Percentiles rank a stretch among this genome's conserved stretches.
Evolutionary conservation across 2,329 filamentous ascomycete genomes (phyloP).

Genomic region (Xylariaceae sp.): DNA sequence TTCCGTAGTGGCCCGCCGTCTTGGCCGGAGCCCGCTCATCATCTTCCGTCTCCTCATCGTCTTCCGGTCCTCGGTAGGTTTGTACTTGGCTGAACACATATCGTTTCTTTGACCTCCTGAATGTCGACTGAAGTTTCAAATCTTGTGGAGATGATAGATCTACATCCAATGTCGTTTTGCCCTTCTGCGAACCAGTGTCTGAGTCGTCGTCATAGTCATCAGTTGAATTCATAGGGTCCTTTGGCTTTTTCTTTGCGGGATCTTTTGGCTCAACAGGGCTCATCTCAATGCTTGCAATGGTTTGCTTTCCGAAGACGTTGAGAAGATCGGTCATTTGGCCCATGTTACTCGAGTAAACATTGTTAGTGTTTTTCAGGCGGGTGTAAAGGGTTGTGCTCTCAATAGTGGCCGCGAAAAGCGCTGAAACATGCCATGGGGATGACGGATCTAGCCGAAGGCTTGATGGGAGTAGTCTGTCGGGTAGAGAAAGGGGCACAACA

Average conservation of each 20-base stretch:
- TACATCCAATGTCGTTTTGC: slow-evolving; percentile 35
- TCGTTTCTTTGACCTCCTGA: slow-evolving; percentile 27
- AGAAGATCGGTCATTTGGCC: slow-evolving; percentile 60
- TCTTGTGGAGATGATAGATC: slow-evolving; percentile 39
- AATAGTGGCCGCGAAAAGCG: slow-evolving; percentile 67
- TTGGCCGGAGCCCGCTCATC: slow-evolving; percentile 23
- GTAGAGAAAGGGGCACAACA: slow-evolving; percentile 67
- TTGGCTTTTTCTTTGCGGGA: slow-evolving; percentile 27
- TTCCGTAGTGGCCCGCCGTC: slow-evolving; percentile 10
- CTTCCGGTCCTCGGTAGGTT: slow-evolving; percentile 30
- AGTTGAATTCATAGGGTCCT: slow-evolving; percentile 17
- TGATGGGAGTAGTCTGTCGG: slow-evolving; percentile 49
- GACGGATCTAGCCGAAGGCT: slow-evolving; percentile 55
- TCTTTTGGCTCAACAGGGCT: slow-evolving; percentile 43
- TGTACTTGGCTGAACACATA: slow-evolving; percentile 42
- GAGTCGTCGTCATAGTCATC: slow-evolving; percentile 27
- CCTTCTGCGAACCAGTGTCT: slow-evolving; percentile 27
- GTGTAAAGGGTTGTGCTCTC: slow-evolving; percentile 76
- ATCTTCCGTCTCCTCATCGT: slow-evolving; percentile 23
- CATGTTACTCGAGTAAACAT: slow-evolving; percentile 46
- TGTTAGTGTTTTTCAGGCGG: slow-evolving; percentile 50
- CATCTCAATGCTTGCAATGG: slow-evolving; percentile 69
- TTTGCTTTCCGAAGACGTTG: slow-evolving; percentile 73
- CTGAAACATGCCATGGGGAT: slow-evolving; percentile 76
- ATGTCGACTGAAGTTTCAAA: slow-evolving; percentile 24